These are phyloP conservation scores for Diplodia intermedia DNA, from an alignment of 2,329 filamentous ascomycete genomes.

Conservation along the genomic window DNA sequence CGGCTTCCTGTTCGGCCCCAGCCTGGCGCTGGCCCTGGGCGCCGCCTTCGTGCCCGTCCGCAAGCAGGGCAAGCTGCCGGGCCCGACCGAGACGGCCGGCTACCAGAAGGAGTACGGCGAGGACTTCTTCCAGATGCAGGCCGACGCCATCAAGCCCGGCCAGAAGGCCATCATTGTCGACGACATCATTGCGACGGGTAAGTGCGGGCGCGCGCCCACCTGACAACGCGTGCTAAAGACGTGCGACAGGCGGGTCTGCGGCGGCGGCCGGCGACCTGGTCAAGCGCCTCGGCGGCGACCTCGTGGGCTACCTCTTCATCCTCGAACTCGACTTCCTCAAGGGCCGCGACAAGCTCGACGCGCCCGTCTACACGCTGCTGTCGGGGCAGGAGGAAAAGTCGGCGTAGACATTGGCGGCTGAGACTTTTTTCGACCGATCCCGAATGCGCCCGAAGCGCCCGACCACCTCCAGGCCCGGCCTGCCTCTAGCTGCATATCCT, in stretches of 20 bases:
- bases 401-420: constrained; percentile 21
- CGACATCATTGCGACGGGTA: constrained; percentile 98
- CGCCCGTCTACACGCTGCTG: constrained; percentile 83
- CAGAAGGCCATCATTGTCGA: constrained; percentile 94
- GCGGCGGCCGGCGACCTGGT: constrained; percentile 87
- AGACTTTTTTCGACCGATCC: constrained; percentile 29
- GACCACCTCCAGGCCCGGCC: constrained; percentile 28
- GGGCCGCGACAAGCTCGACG: constrained; percentile 86
- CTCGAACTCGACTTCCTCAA: constrained; percentile 94
- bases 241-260: constrained; percentile 79
- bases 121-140: constrained; percentile 96
- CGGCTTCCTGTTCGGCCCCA: constrained; percentile 94
- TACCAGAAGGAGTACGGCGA: constrained; percentile 96
- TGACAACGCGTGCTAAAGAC: constrained; percentile 27
- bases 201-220: constrained; percentile 45
- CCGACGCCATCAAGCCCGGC: constrained; percentile 79
- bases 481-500: constrained; percentile 30
- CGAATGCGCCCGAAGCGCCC: constrained; percentile 29
- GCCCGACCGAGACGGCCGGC: constrained; percentile 80
- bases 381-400: constrained; percentile 62
- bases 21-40: constrained; percentile 80
- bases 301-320: constrained; percentile 92
- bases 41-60: constrained; percentile 90
- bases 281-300: constrained; percentile 80
- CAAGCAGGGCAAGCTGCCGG: constrained; percentile 95